Conservation (phyloP, 2,329 filamentous ascomycete species). For the Beauveria sp. region DNA sequence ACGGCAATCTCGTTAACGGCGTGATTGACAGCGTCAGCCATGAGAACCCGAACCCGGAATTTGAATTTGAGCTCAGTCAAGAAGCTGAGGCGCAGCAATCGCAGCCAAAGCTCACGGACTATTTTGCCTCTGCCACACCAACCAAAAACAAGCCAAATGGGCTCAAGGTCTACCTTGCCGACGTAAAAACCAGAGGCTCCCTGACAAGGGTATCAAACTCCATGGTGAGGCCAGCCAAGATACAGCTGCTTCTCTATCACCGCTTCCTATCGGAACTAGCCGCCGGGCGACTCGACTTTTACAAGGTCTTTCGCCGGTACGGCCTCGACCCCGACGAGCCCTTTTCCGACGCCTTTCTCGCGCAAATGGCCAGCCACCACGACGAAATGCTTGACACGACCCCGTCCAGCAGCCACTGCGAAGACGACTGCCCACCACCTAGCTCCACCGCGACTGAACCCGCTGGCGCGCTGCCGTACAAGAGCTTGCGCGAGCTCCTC, state of each 20-base stretch:
- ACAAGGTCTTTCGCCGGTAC: slow-evolving; percentile 64
- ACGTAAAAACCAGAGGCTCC: slow-evolving; percentile 76
- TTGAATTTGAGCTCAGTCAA: slow-evolving; percentile 52
- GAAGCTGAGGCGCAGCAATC: slow-evolving; percentile 18
- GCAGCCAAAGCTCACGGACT: slow-evolving; percentile 34
- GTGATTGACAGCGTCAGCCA: slow-evolving; percentile 82
- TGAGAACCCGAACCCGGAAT: slow-evolving; percentile 62
- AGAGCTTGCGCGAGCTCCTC: slow-evolving; percentile 39
- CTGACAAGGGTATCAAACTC: slow-evolving; percentile 57
- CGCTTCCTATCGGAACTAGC: slow-evolving; percentile 73
- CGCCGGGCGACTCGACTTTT: slow-evolving; percentile 60
- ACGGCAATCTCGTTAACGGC: slow-evolving; percentile 78
- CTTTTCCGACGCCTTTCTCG: slow-evolving; percentile 75
- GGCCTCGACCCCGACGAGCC: slow-evolving; percentile 52
- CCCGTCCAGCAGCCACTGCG: slow-evolving; percentile 24
- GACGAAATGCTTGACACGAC: slow-evolving; percentile 54
- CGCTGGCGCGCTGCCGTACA: slow-evolving; percentile 37
- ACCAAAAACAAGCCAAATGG: background rate
- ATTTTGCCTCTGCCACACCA: slow-evolving; percentile 25
- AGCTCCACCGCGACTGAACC: background rate
- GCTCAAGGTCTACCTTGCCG: slow-evolving; percentile 62
- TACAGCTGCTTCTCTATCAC: slow-evolving; percentile 88
- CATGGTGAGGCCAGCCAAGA: slow-evolving; percentile 66
- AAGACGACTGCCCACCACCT: background rate
- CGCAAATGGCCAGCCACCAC: slow-evolving; percentile 62